These are phyloP conservation scores for Corchorus capsularis DNA, from an alignment of 345 rosid species.

Conservation along the genomic window DNA sequence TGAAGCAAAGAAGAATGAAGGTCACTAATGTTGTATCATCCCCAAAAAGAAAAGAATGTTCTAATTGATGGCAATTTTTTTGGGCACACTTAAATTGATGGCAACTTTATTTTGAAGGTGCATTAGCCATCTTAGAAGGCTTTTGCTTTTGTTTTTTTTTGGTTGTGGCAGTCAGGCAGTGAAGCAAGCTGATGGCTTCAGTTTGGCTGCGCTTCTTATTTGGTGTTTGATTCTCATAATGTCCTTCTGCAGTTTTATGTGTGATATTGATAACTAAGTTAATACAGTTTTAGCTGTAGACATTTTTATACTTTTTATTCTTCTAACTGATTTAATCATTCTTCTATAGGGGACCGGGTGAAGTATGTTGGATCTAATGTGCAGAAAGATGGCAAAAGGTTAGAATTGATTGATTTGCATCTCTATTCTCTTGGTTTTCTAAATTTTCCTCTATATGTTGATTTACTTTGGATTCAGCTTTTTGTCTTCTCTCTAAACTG, in stretches of 20 bases:
- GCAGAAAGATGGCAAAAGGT: conserved; percentile 67
- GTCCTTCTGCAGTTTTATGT: conserved; percentile 1
- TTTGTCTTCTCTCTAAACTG: background rate
- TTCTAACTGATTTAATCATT: conserved; percentile 1
- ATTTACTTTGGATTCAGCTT: conserved; percentile 9
- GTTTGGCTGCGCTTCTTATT: background rate
- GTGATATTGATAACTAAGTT: background rate
- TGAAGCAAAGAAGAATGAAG: background rate
- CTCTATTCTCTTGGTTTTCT: conserved; percentile 1
- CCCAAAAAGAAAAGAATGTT: background rate
- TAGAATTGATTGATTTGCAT: conserved; percentile 21
- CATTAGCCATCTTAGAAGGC: background rate
- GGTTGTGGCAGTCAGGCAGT: background rate
- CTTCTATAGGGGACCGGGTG: conserved; percentile 78
- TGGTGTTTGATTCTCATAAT: background rate
- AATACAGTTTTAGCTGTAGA: background rate
- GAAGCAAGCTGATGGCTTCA: background rate
- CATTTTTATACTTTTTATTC: background rate
- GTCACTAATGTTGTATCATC: conserved; percentile 3
- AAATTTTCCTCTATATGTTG: background rate
- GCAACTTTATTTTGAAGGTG: background rate
- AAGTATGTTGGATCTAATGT: conserved; percentile 72
- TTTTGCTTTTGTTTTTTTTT: background rate
- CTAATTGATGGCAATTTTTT: background rate
- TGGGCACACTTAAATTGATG: background rate